A percentile compares a stretch with the other conserved stretches of the same genome.
Conservation (phyloP, 352 stramenopile species). For the Pythium aquatile region DNA sequence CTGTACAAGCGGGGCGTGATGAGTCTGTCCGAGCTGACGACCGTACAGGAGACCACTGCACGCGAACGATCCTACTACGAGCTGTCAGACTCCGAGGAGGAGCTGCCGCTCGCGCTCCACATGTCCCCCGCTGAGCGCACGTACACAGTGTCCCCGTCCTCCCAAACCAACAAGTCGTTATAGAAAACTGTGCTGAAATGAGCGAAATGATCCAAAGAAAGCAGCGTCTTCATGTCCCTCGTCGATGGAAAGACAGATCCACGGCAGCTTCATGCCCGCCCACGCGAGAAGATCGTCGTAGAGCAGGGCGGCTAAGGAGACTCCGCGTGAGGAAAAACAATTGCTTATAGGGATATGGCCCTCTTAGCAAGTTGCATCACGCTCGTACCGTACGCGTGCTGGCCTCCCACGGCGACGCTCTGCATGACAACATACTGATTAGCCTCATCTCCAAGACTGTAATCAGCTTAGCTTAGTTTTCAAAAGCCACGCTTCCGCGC, state of each 20-base stretch:
- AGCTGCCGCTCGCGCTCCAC: conserved; percentile 62
- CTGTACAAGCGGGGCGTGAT: conserved; percentile 59
- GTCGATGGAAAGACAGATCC: too few species aligned
- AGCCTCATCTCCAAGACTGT: background rate
- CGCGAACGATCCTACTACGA: conserved; percentile 55
- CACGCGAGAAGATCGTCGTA: too few species aligned
- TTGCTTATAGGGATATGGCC: too few species aligned
- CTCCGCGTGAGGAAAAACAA: too few species aligned
- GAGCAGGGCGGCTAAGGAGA: too few species aligned
- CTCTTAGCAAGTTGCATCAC: too few species aligned
- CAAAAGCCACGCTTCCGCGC: background rate
- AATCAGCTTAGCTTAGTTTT: conserved; percentile 6
- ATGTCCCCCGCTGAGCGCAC: conserved; percentile 51
- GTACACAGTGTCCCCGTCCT: conserved; percentile 22
- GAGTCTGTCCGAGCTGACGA: conserved; percentile 42
- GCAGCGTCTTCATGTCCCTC: too few species aligned
- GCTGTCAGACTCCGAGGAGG: conserved; percentile 69
- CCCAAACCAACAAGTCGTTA: conserved; percentile 9
- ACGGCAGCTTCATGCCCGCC: too few species aligned
- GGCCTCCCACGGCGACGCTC: too few species aligned
- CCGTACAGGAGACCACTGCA: conserved; percentile 37
- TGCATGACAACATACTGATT: too few species aligned
- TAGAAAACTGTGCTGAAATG: conserved; percentile 4
- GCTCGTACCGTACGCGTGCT: too few species aligned
- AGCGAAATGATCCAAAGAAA: background rate